These are phyloP conservation scores for Botrytis medusae DNA, from an alignment of 2,329 filamentous ascomycete species.

Conservation along the genomic window DNA sequence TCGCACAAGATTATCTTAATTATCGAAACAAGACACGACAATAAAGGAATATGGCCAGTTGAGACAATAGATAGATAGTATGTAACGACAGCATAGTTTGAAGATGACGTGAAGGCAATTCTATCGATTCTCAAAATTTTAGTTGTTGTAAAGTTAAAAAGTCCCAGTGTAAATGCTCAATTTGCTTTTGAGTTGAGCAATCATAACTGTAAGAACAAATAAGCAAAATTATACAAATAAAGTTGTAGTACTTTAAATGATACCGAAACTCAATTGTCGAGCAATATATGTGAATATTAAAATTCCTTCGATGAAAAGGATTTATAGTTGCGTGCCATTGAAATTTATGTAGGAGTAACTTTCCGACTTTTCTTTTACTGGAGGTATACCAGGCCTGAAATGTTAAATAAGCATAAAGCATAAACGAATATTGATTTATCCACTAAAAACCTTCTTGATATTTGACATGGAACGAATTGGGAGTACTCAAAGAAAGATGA, in stretches of 20 bases:
- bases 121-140: background rate
- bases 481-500: background rate
- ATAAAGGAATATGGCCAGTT: background rate
- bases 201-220: background rate
- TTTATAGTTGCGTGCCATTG: background rate
- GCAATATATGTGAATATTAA: background rate
- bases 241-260: conserved; percentile 3
- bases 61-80: background rate
- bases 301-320: background rate
- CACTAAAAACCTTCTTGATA: background rate
- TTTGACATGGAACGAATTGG: background rate
- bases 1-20: background rate
- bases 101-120: background rate
- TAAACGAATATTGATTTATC: background rate
- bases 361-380: background rate
- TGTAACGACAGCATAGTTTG: background rate
- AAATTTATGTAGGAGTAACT: background rate
- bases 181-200: background rate
- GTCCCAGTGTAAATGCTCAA: background rate
- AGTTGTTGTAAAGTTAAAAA: background rate
- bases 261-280: background rate
- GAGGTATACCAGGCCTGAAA: background rate
- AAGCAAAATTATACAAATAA: background rate
- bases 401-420: background rate
- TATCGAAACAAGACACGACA: background rate